Percentiles rank a stretch among this genome's conserved stretches.
Conservation (phyloP, 495 filamentous ascomycete species). For the Penicillium bovifimosum region DNA sequence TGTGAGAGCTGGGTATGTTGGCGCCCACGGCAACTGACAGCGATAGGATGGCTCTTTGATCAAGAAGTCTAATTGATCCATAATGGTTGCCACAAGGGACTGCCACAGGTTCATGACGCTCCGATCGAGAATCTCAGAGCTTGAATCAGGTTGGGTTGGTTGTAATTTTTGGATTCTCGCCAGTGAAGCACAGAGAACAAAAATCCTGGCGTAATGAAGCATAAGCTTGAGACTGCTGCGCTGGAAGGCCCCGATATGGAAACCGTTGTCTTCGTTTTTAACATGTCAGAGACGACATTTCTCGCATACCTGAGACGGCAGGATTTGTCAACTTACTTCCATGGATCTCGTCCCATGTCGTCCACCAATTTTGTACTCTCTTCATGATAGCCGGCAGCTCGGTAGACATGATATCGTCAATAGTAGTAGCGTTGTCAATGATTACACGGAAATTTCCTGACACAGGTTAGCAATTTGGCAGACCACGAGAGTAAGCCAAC, state of each 20-base stretch:
- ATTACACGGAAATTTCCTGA: conserved; percentile 29
- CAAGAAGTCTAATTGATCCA: conserved; percentile 35
- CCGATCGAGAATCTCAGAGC: conserved; percentile 21
- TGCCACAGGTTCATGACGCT: conserved; percentile 33
- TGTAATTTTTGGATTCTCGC: conserved; percentile 40
- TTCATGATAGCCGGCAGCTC: conserved; percentile 36
- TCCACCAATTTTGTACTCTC: conserved; percentile 37
- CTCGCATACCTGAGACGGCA: too few relatives aligned
- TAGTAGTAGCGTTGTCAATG: conserved; percentile 28
- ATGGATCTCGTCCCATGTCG: conserved; percentile 42
- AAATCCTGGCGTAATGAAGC: conserved; percentile 38
- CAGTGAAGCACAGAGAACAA: conserved; percentile 33
- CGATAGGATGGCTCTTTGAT: conserved; percentile 36
- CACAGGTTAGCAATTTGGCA: neutral
- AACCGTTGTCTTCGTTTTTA: conserved; percentile 30
- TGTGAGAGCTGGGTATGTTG: conserved; percentile 38
- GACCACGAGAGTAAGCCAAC: neutral
- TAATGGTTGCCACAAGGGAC: conserved; percentile 33
- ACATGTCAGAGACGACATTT: neutral
- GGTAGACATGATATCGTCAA: conserved; percentile 25
- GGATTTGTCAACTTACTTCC: conserved; percentile 22
- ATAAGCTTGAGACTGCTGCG: conserved; percentile 38
- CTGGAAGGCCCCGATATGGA: conserved; percentile 39
- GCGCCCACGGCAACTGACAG: conserved; percentile 37
- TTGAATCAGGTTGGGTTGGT: conserved; percentile 18